Evolutionary conservation across 768 basidiomycete species (phyloP).

Genomic region (Obba rivulosa): DNA sequence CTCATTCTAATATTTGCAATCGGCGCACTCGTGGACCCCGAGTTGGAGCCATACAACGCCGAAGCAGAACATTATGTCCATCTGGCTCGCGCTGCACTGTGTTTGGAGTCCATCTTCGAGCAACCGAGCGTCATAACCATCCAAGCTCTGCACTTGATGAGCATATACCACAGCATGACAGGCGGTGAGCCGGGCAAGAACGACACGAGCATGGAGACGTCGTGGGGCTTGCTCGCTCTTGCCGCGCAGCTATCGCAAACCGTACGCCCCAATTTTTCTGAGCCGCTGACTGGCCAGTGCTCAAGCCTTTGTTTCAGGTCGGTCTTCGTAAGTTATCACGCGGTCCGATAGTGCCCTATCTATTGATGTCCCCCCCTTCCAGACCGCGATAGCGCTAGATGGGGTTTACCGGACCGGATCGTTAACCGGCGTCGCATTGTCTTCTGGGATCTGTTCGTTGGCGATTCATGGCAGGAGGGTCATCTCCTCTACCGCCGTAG

Average conservation of each 20-base stretch:
- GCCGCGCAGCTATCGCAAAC: constrained; percentile 56
- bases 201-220: constrained; percentile 48
- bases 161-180: constrained; percentile 67
- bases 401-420: constrained; percentile 53
- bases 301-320: constrained; percentile 21
- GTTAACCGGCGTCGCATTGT: constrained; percentile 61
- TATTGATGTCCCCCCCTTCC: not conserved
- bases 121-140: constrained; percentile 68
- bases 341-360: not conserved
- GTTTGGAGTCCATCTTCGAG: constrained; percentile 63
- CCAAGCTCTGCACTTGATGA: constrained; percentile 62
- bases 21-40: constrained; percentile 25
- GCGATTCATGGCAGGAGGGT: constrained; percentile 64
- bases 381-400: constrained; percentile 72
- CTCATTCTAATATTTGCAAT: constrained; percentile 27
- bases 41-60: constrained; percentile 24
- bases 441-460: constrained; percentile 77
- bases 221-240: constrained; percentile 40
- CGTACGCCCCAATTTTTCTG: constrained; percentile 35
- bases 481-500: not conserved
- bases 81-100: constrained; percentile 58
- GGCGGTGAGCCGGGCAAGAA: constrained; percentile 49
- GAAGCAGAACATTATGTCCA: constrained; percentile 59
- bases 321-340: constrained; percentile 34
- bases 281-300: not conserved